Base-by-base conservation (phyloP, 2,329 filamentous ascomycete species). In the Nannizziopsis arthrosporioides region DNA sequence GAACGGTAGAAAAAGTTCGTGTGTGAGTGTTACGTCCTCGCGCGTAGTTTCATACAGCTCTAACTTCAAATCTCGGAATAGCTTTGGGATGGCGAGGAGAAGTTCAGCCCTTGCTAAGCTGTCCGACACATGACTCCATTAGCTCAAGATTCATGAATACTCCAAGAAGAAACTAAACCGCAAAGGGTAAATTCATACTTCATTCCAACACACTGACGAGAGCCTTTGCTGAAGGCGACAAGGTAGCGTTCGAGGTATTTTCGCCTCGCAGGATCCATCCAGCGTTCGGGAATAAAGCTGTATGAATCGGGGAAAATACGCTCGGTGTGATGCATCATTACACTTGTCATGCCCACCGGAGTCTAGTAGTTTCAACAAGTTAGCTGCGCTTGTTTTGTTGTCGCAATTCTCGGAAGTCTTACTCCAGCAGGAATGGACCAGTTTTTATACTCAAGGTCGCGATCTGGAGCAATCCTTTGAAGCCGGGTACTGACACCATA, bases 151-250 rank as follows among this genome's bases (percentile, higher is more conserved):
- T 22, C 6, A 32, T 27, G 27, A n/a, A 32, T 3, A 18, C 8
- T 30, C 34, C 3, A 12, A 9, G 10, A 17, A 30, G 19, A 27
- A 2, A 6, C 12, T n/a, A n/a, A n/a, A n/a, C n/a, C n/a, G n/a
- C n/a, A n/a, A n/a, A n/a, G n/a, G 35, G 43, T 38, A n/a, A 30
- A 41, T 11, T 48, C 51, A 17, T 47, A 54, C 52, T 71, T 68
- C 34, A 66, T 65, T n/a, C 70, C 70, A 8, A 68, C 57, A 51
- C 71, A 73, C 56, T 64, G 64, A 30, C 70, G 57, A 1, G 60
- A 62, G 0, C 70, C 71, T 38, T 57, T 59, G 19, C 60, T 58
- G 51, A 68, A 68, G 0, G 59, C 53, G 6, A 67, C 54, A 8
- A 67, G 54, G 48, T 63, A 65, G 31, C 54, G 56, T 30, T 56